Percentiles rank a stretch among this genome's conserved stretches.
Conservation (phyloP, 169 alveolate species). For the Toxoplasma gondii region DNA sequence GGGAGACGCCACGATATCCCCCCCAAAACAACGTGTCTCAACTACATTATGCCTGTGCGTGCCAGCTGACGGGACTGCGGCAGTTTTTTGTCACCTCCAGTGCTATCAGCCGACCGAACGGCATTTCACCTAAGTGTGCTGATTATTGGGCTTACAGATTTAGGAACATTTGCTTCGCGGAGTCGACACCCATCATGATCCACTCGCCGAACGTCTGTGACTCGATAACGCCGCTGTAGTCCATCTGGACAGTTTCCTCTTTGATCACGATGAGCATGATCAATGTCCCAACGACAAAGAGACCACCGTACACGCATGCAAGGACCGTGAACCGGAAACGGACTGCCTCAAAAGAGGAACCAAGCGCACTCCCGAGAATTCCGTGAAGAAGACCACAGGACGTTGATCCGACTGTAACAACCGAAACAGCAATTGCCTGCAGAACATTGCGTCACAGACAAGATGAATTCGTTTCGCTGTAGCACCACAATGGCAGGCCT, state of each 20-base stretch:
- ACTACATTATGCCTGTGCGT: no score
- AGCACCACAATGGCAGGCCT: no score
- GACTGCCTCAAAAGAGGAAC: conserved; percentile 42
- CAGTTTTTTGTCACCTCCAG: no score
- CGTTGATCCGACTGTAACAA: conserved; percentile 51
- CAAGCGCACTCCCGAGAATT: conserved; percentile 43
- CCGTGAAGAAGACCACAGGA: conserved; percentile 59
- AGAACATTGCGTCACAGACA: neutral
- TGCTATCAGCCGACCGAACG: no score
- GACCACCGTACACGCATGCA: conserved; percentile 42
- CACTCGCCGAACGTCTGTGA: conserved; percentile 46
- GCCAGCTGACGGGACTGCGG: no score
- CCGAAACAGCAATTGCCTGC: conserved; percentile 44
- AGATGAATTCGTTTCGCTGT: neutral
- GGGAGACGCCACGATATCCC: no score
- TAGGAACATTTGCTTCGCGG: conserved; percentile 53
- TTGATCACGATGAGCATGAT: conserved; percentile 45
- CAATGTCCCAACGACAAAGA: conserved; percentile 36
- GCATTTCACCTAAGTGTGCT: no score
- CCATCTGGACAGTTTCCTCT: conserved; percentile 44
- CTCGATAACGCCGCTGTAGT: conserved; percentile 28
- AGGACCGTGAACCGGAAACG: conserved; percentile 45
- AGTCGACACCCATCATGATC: conserved; percentile 39
- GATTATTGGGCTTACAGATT: conserved; percentile 28
- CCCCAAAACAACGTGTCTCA: no score